phyloP scores from a whole-genome alignment of 306 rosid genomes.

The Bauhinia variegata region DNA sequence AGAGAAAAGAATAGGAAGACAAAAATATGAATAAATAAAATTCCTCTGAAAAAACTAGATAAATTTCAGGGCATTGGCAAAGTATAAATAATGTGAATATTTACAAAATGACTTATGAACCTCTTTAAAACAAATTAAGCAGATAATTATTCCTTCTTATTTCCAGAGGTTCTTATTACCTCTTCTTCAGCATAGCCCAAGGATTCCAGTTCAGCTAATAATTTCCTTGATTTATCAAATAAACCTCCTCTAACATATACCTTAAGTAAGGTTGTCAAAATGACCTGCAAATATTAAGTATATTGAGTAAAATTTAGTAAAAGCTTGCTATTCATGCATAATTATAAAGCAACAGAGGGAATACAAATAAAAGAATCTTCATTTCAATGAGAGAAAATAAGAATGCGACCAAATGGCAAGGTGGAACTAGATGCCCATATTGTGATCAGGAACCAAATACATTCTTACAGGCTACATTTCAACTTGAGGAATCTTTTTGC shows the following conservation, averaged over 20 bases:
- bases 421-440: background rate
- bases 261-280: conserved; percentile 86
- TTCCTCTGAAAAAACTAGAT: too few relatives aligned
- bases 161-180: conserved; percentile 49
- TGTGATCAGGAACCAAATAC: conserved; percentile 2
- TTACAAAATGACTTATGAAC: conserved; percentile 21
- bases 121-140: conserved; percentile 20
- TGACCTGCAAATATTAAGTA: conserved; percentile 61
- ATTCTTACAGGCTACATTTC: background rate
- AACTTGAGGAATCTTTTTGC: background rate
- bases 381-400: conserved; percentile 13
- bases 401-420: conserved; percentile 1
- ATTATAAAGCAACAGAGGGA: conserved; percentile 8
- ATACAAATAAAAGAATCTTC: conserved; percentile 1
- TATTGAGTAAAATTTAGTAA: conserved; percentile 11
- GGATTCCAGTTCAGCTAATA: conserved; percentile 67
- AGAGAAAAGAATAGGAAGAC: conserved; percentile 21
- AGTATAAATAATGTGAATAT: conserved; percentile 6
- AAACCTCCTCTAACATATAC: conserved; percentile 90
- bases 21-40: conserved; percentile 14
- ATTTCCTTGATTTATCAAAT: conserved; percentile 80
- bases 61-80: conserved; percentile 20
- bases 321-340: background rate
- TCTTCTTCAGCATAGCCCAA: conserved; percentile 86
- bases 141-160: conserved; percentile 11